Evolutionary conservation across 306 rosid species (phyloP).

Genomic region (Prunus dulcis): DNA sequence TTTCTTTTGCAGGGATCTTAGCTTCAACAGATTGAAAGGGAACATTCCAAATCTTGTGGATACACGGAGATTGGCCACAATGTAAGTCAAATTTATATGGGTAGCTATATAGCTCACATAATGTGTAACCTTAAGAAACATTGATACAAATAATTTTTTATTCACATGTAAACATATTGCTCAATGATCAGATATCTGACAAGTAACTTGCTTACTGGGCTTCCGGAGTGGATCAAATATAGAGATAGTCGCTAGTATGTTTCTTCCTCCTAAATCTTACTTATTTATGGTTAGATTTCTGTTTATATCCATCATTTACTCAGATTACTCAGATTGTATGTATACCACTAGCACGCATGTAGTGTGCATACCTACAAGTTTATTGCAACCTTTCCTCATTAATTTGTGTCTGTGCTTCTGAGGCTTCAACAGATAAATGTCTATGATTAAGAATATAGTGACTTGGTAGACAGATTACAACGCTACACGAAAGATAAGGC

Average conservation of each 20-base stretch:
- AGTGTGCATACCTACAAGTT: too few relatives aligned
- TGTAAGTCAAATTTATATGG: conserved; percentile 7
- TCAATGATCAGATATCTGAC: conserved; percentile 23
- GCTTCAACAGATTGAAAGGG: conserved; percentile 27
- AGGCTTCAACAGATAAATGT: background rate
- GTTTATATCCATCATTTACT: background rate
- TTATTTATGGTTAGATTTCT: background rate
- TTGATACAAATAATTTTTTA: too few relatives aligned
- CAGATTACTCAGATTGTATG: background rate
- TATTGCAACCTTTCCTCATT: background rate
- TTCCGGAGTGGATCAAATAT: conserved; percentile 22
- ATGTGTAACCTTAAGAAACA: background rate
- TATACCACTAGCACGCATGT: too few relatives aligned
- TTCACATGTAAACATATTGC: background rate
- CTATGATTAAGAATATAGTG: background rate
- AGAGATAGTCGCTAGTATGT: conserved; percentile 27
- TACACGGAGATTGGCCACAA: background rate
- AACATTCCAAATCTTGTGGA: conserved; percentile 16
- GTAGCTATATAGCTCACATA: background rate
- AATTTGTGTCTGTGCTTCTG: background rate
- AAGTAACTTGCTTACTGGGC: conserved; percentile 24
- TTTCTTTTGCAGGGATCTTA: conserved; percentile 22
- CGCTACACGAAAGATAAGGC: background rate
- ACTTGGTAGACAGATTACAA: background rate
- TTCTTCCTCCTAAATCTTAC: conserved; percentile 4